Conservation (phyloP, 208 protist species). For the Trypanosoma avium region DNA sequence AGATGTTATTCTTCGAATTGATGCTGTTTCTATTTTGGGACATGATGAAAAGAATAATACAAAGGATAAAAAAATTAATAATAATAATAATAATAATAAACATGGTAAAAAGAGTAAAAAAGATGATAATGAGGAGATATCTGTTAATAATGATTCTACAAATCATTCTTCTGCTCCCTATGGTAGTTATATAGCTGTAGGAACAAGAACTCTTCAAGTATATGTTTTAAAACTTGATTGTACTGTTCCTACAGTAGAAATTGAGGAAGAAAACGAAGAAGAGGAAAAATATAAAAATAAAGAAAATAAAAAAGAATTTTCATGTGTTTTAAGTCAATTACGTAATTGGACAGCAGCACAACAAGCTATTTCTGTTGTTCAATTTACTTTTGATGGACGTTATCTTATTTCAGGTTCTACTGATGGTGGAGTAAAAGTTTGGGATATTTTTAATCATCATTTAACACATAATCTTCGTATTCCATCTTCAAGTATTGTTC, state of each 20-base stretch:
- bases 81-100: not conserved
- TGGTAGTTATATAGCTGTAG: conserved; percentile 79
- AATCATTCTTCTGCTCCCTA: conserved; percentile 2
- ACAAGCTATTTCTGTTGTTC: conserved; percentile 82
- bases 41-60: not conserved
- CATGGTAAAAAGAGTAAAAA: conserved; percentile 7
- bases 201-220: conserved; percentile 78
- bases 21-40: conserved; percentile 77
- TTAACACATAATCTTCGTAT: conserved; percentile 86
- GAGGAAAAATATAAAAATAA: conserved; percentile 1
- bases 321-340: conserved; percentile 41
- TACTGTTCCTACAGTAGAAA: not conserved
- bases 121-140: conserved; percentile 10
- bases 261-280: conserved; percentile 12
- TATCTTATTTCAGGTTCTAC: conserved; percentile 80
- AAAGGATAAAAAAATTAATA: not conserved
- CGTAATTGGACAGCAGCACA: conserved; percentile 84
- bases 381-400: conserved; percentile 65
- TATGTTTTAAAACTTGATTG: conserved; percentile 66
- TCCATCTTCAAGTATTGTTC: conserved; percentile 54
- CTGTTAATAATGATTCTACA: not conserved
- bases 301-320: not conserved
- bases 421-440: conserved; percentile 85
- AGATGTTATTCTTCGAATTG: conserved; percentile 82
- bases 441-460: conserved; percentile 89